Conservation (phyloP, 2,329 filamentous ascomycete genomes). For the Diaporthe caulivora region DNA sequence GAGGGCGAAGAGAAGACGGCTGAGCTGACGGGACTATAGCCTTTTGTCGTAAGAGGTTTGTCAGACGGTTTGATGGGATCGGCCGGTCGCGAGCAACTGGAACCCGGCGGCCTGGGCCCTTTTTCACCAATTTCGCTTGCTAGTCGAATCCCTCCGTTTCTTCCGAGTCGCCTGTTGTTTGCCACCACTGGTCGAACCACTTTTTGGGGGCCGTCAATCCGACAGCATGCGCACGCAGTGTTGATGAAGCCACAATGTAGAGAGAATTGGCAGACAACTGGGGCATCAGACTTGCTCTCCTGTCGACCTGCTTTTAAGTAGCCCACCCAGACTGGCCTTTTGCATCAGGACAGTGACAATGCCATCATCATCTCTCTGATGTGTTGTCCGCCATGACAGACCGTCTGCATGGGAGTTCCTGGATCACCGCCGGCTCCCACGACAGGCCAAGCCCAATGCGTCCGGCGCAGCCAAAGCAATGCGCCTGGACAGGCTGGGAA, state of each 20-base stretch:
- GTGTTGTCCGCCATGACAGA: slow-evolving; percentile 20
- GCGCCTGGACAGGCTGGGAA: slow-evolving; percentile 14
- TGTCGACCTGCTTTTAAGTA: slow-evolving; percentile 1
- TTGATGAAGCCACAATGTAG: slow-evolving; percentile 28
- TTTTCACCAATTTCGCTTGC: slow-evolving; percentile 39
- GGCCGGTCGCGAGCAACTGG: slow-evolving; percentile 23
- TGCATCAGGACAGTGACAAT: slow-evolving; percentile 5
- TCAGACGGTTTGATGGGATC: slow-evolving; percentile 31
- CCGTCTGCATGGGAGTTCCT: slow-evolving; percentile 25
- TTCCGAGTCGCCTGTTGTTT: slow-evolving; percentile 41
- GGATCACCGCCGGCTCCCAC: background rate
- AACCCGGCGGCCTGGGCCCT: slow-evolving; percentile 32
- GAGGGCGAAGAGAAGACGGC: background rate
- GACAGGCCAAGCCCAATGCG: slow-evolving; percentile 27
- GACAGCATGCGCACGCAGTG: slow-evolving; percentile 11
- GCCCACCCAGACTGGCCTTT: background rate
- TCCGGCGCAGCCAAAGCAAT: slow-evolving; percentile 19
- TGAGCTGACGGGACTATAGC: background rate
- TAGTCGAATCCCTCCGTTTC: slow-evolving; percentile 34
- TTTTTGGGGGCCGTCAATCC: slow-evolving; percentile 28
- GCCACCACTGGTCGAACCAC: slow-evolving; percentile 40
- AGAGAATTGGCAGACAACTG: slow-evolving; percentile 15
- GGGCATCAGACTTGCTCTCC: background rate
- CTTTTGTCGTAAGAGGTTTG: slow-evolving; percentile 23
- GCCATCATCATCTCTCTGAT: slow-evolving; percentile 7